Evolutionary conservation across 768 basidiomycete species (phyloP).

Genomic region (Polyporus arcularius): DNA sequence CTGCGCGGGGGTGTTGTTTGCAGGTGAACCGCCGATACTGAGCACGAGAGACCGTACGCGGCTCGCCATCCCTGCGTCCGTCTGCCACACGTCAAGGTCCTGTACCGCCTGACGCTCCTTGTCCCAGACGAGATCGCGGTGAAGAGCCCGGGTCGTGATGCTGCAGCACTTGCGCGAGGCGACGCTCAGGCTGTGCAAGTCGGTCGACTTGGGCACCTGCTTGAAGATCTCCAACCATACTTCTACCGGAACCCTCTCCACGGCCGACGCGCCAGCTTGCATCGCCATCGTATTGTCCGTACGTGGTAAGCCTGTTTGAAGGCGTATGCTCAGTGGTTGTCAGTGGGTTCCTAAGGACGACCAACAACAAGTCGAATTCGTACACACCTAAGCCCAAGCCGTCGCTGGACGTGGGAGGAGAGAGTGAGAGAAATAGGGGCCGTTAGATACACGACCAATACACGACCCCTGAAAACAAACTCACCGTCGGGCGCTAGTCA

Average conservation of each 20-base stretch:
- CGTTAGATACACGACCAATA: too few relatives aligned
- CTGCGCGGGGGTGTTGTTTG: too few relatives aligned
- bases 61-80: conserved; percentile 13
- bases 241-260: conserved; percentile 35
- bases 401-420: too few relatives aligned
- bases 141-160: conserved; percentile 33
- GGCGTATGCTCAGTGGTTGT: too few relatives aligned
- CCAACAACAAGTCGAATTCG: too few relatives aligned
- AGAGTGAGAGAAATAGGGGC: too few relatives aligned
- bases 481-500: too few relatives aligned
- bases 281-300: too few relatives aligned
- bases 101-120: conserved; percentile 30
- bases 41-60: conserved; percentile 23
- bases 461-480: too few relatives aligned
- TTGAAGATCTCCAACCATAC: conserved; percentile 43
- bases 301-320: too few relatives aligned
- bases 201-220: conserved; percentile 30
- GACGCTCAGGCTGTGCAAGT: conserved; percentile 35
- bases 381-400: too few relatives aligned
- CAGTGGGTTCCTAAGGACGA: too few relatives aligned
- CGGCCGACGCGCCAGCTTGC: neutral
- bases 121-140: conserved; percentile 37
- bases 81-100: conserved; percentile 25
- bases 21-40: conserved; percentile 18
- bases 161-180: conserved; percentile 34